Conservation (phyloP, 2,329 filamentous ascomycete species). For the Tolypocladium amazonense region DNA sequence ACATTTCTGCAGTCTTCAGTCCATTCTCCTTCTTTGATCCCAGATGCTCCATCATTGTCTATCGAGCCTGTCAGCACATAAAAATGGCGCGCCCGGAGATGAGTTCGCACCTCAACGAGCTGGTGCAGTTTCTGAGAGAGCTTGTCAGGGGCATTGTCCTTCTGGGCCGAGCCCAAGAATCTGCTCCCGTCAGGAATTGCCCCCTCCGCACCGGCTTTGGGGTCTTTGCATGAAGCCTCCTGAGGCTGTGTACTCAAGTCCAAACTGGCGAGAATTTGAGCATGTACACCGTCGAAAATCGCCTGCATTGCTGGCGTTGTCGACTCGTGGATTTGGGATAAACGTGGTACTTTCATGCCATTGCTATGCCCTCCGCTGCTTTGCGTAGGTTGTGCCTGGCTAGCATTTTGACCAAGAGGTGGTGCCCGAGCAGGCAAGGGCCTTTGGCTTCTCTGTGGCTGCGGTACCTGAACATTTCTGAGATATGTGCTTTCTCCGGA, state of each 20-base stretch:
- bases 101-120: constrained; percentile 13
- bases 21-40: constrained; percentile 10
- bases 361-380: background rate
- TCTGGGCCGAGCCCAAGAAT: background rate
- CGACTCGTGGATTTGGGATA: background rate
- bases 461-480: background rate
- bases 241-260: background rate
- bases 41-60: constrained; percentile 14
- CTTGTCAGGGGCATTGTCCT: background rate
- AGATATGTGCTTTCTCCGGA: background rate
- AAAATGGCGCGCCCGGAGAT: too few species aligned
- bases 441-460: background rate
- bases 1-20: constrained; percentile 9
- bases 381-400: background rate
- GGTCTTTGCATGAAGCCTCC: background rate
- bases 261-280: constrained; percentile 1
- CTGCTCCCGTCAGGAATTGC: background rate
- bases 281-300: background rate
- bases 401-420: background rate
- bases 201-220: background rate
- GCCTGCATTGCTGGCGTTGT: background rate
- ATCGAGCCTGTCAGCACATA: background rate
- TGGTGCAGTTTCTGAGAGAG: constrained; percentile 7
- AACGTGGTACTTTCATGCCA: background rate
- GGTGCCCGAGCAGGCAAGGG: background rate